These are phyloP conservation scores for Daldinia childiae DNA, from an alignment of 495 filamentous ascomycete genomes.

Conservation along the genomic window DNA sequence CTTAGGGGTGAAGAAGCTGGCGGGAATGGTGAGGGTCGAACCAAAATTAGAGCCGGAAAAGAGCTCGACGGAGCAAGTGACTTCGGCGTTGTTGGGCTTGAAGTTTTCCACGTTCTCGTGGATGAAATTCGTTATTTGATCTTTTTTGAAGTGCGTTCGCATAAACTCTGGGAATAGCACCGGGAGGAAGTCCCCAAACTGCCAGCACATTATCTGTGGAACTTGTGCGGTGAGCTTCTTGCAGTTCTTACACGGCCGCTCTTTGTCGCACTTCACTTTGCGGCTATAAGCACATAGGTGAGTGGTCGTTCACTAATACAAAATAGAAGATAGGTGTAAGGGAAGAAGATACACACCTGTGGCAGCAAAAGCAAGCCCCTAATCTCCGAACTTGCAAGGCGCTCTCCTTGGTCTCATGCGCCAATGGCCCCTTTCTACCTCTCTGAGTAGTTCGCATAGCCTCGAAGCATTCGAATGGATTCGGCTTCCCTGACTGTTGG, in stretches of 20 bases:
- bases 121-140: conserved; percentile 55
- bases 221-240: conserved; percentile 54
- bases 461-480: conserved; percentile 60
- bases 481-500: conserved; percentile 53
- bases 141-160: conserved; percentile 54
- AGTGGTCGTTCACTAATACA: conserved; percentile 26
- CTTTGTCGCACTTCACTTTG: conserved; percentile 58
- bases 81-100: conserved; percentile 45
- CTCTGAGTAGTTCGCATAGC: conserved; percentile 54
- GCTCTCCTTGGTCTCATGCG: conserved; percentile 56
- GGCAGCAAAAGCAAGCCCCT: conserved; percentile 62
- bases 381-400: conserved; percentile 58
- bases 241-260: conserved; percentile 59
- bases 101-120: conserved; percentile 54
- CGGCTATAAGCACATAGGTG: conserved; percentile 31
- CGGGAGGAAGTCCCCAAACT: conserved; percentile 56
- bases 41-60: conserved; percentile 53
- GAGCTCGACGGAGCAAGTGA: conserved; percentile 53
- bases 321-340: conserved; percentile 14
- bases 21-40: conserved; percentile 51
- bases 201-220: conserved; percentile 57
- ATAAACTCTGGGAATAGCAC: conserved; percentile 61
- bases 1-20: conserved; percentile 58
- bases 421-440: conserved; percentile 58
- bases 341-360: conserved; percentile 41